Percentiles rank a stretch among this genome's conserved stretches.
These are phyloP conservation scores for Gossypium gossypioides DNA, from an alignment of 441 rosid species.

Conservation along the genomic window DNA sequence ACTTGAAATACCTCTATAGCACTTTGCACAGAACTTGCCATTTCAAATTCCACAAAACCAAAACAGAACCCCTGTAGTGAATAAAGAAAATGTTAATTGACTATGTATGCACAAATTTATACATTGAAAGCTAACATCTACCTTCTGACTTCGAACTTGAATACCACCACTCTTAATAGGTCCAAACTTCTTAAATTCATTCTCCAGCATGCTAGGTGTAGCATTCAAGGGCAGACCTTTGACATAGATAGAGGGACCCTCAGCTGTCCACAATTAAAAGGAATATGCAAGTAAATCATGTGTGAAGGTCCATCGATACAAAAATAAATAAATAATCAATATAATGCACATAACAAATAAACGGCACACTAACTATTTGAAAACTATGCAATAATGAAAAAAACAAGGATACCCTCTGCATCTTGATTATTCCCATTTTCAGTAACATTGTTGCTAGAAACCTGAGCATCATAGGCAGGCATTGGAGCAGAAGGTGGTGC, in stretches of 20 bases:
- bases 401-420: slow-evolving; percentile 36
- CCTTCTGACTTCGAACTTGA: slow-evolving; percentile 68
- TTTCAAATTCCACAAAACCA: slow-evolving; percentile 87
- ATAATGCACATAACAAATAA: neutral
- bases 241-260: slow-evolving; percentile 69
- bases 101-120: neutral
- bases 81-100: slow-evolving; percentile 6
- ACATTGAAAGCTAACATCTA: slow-evolving; percentile 13
- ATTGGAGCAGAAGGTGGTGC: slow-evolving; percentile 29
- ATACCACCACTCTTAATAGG: slow-evolving; percentile 56
- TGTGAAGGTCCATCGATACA: neutral
- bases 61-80: slow-evolving; percentile 53
- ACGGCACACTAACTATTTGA: neutral
- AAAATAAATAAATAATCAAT: neutral
- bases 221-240: slow-evolving; percentile 65
- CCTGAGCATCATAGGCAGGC: slow-evolving; percentile 27
- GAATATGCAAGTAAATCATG: neutral
- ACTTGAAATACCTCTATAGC: slow-evolving; percentile 62
- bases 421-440: slow-evolving; percentile 56
- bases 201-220: slow-evolving; percentile 46
- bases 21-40: slow-evolving; percentile 57
- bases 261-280: slow-evolving; percentile 29
- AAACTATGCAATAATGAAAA: neutral
- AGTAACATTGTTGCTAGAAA: slow-evolving; percentile 26
- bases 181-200: slow-evolving; percentile 76